Conservation (phyloP, 129 eudicot genomes). For the Escallonia rubra region DNA sequence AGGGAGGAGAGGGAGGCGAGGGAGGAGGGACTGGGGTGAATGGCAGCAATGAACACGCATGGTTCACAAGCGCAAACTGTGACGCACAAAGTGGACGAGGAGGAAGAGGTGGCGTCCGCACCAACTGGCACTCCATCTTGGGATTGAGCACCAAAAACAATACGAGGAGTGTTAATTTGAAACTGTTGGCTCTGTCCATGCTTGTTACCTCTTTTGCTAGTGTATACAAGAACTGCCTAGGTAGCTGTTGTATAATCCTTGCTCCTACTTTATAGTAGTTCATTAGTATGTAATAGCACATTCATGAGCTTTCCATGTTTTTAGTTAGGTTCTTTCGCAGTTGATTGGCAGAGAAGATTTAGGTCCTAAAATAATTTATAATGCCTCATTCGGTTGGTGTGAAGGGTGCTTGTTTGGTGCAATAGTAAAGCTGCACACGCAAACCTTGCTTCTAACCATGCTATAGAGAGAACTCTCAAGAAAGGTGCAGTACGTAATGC, state of each 20-base stretch:
- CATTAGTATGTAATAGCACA: constrained; percentile 23
- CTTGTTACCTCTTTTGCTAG: constrained; percentile 6
- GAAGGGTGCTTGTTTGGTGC: constrained; percentile 23
- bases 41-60: constrained; percentile 58
- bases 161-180: constrained; percentile 20
- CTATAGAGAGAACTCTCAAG: no score
- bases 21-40: constrained; percentile 36
- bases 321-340: constrained; percentile 34
- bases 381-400: constrained; percentile 54
- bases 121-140: constrained; percentile 27
- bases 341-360: constrained; percentile 17
- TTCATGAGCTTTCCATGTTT: constrained; percentile 62
- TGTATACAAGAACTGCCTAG: neutral
- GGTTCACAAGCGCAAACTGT: constrained; percentile 68
- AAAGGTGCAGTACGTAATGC: no score
- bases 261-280: constrained; percentile 24
- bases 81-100: constrained; percentile 64
- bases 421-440: constrained; percentile 9
- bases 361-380: constrained; percentile 19
- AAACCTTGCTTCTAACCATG: constrained; percentile 23
- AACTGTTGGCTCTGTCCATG: constrained; percentile 41
- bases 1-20: constrained; percentile 32
- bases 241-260: constrained; percentile 19
- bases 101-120: constrained; percentile 20
- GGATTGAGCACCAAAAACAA: constrained; percentile 33